phyloP scores from a whole-genome alignment of 768 basidiomycete genomes.

The Panaeolus cyanescens region DNA sequence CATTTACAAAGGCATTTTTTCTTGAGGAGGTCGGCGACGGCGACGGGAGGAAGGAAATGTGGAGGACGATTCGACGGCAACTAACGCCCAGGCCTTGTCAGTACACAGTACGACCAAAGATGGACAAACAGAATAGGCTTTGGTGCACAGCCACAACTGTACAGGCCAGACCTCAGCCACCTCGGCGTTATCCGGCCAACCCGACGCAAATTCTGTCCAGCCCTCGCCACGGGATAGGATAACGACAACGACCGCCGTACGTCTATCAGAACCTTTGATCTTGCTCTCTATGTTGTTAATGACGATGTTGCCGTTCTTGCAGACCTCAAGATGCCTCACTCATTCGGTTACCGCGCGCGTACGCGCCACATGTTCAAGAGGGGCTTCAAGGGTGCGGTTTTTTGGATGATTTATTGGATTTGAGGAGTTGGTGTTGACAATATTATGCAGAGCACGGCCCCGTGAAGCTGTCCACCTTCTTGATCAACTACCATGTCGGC shows the following conservation, averaged over 20 bases:
- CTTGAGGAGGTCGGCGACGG: slow-evolving; percentile 50
- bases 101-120: slow-evolving; percentile 31
- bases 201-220: slow-evolving; percentile 24
- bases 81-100: slow-evolving; percentile 9
- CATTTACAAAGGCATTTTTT: slow-evolving; percentile 83
- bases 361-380: slow-evolving; percentile 99
- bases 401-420: slow-evolving; percentile 7
- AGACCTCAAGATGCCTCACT: slow-evolving; percentile 96
- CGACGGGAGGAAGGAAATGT: slow-evolving; percentile 19
- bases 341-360: slow-evolving; percentile 99
- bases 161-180: slow-evolving; percentile 63
- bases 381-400: slow-evolving; percentile 88
- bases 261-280: slow-evolving; percentile 23
- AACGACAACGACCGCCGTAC: slow-evolving; percentile 53
- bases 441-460: slow-evolving; percentile 77
- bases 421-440: slow-evolving; percentile 9
- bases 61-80: slow-evolving; percentile 15
- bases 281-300: slow-evolving; percentile 2
- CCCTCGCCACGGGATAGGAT: slow-evolving; percentile 44
- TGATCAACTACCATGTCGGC: slow-evolving; percentile 91
- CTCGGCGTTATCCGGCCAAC: slow-evolving; percentile 53
- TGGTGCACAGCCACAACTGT: slow-evolving; percentile 54
- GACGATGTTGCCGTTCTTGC: slow-evolving; percentile 2
- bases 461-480: slow-evolving; percentile 89
- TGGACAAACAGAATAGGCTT: slow-evolving; percentile 38